Base-by-base conservation (phyloP, 2,329 filamentous ascomycete species). In the Monosporascus sp. region DNA sequence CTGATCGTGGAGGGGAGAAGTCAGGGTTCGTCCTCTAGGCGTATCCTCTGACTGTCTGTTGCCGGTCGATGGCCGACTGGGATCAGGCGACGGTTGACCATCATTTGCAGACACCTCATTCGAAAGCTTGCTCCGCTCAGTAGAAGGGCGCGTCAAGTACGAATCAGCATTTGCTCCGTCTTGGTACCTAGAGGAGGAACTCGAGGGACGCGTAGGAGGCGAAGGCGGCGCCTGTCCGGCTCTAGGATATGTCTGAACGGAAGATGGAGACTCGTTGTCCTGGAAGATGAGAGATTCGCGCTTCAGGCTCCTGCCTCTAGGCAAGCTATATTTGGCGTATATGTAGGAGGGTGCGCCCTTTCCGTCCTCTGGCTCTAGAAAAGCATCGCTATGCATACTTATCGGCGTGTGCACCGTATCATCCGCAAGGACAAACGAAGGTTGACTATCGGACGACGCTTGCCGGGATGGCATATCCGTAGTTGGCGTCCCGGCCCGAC, bases 281-380 rank as follows among this genome's bases (percentile, higher is more conserved):
- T 78, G 74, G 53, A 84, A 80, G 14, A 84, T 75, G 14, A 79
- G 68, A 2, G 86, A 86, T 40, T 83, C 79, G 54, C 91, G 80
- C 56, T 95, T 86, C 7, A 95, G 72, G 37, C 81, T 79, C 67
- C 94, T 89, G 15, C 93, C 93, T 56, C 93, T 83, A 1, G 94
- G 93, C 31, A 97, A 76, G 1, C 82, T 76, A 65, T 91, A 96
- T 55, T 89, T 95, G 7, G 91, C 87, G 68, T 97, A 94, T 17
- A 89, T 88, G 67, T 96, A 96, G 0, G 91, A 90, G 0, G 87
- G 79, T 3, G 84, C 81, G 1, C 78, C 72, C 58, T 64, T 75
- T 17, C 62, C 70, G 5, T 81, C 71, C 7, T 81, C 81, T 1
- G 44, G 69, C 35, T 86, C 82, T 7, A 80, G 75, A 64, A 87